Conservation (phyloP, 768 basidiomycete genomes). For the Rhodosporidiobolus sp. region DNA sequence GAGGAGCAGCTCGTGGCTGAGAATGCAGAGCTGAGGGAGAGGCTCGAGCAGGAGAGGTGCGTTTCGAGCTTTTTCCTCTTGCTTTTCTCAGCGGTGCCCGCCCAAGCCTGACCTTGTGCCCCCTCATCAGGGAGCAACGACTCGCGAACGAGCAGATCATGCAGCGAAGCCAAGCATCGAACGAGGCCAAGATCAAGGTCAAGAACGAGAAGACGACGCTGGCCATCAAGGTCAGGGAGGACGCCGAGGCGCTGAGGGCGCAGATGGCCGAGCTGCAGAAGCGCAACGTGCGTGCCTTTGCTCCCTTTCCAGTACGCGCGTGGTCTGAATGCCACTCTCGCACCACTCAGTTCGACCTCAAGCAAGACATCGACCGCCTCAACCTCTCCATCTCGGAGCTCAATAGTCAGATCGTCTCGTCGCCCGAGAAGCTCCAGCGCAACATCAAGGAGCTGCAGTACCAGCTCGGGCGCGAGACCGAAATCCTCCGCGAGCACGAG, state of each 20-base stretch:
- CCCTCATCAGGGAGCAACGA: conserved; percentile 7
- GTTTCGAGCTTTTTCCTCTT: not conserved
- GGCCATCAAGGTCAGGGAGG: not conserved
- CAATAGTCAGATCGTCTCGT: conserved; percentile 20
- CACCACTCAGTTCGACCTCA: conserved; percentile 13
- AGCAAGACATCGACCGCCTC: conserved; percentile 18
- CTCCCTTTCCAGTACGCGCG: no score
- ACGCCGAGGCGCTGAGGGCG: conserved; percentile 5
- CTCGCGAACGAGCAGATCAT: conserved; percentile 14
- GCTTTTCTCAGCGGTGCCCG: not conserved
- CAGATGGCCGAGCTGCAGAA: not conserved
- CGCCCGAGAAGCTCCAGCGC: conserved; percentile 24
- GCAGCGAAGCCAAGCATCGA: no score
- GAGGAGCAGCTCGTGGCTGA: conserved; percentile 26
- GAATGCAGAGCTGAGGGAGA: conserved; percentile 15
- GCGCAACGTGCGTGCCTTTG: conserved; percentile 10
- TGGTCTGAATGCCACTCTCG: no score
- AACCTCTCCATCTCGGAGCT: conserved; percentile 26
- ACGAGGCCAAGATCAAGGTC: no score
- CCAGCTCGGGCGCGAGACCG: conserved; percentile 16
- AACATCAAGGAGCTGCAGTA: conserved; percentile 25
- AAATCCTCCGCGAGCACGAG: conserved; percentile 23
- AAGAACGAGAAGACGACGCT: no score
- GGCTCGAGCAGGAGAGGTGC: conserved; percentile 23
- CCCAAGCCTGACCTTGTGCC: no score